phyloP scores from a whole-genome alignment of 306 rosid species.

The Dalbergia oliveri region DNA sequence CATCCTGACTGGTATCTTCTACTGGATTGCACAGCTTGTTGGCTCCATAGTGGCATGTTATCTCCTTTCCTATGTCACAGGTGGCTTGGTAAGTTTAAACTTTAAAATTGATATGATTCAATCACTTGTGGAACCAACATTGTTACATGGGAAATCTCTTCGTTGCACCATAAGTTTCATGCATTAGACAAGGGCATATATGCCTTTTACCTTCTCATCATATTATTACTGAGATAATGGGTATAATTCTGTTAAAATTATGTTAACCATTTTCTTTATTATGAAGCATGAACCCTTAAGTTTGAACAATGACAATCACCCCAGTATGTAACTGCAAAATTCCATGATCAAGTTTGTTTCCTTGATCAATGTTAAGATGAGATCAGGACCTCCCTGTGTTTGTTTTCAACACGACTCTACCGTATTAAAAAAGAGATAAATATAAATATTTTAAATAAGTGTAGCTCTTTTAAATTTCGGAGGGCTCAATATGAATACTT shows the following conservation, averaged over 20 bases:
- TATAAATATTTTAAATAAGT: too few species aligned
- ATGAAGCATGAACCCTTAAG: not conserved
- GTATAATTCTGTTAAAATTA: not conserved
- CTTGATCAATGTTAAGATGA: not conserved
- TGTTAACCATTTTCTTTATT: not conserved
- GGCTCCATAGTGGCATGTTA: conserved; percentile 86
- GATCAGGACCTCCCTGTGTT: too few species aligned
- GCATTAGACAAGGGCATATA: conserved; percentile 28
- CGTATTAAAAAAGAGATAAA: too few species aligned
- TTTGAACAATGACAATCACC: too few species aligned
- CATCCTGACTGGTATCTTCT: conserved; percentile 79
- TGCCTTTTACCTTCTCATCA: not conserved
- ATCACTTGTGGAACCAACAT: conserved; percentile 16
- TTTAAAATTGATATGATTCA: not conserved
- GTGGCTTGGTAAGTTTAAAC: conserved; percentile 68
- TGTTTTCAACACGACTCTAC: too few species aligned
- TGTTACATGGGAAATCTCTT: conserved; percentile 34
- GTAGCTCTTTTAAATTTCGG: too few species aligned
- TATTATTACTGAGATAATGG: not conserved
- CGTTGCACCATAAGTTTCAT: conserved; percentile 21
- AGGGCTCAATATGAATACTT: too few species aligned
- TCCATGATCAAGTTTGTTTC: not conserved
- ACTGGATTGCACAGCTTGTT: conserved; percentile 89
- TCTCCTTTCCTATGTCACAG: conserved; percentile 78
- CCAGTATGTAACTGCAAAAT: too few species aligned